Evolutionary conservation across 1,284 basidiomycete genomes (phyloP).

Genomic region (Malassezia arunalokei): DNA sequence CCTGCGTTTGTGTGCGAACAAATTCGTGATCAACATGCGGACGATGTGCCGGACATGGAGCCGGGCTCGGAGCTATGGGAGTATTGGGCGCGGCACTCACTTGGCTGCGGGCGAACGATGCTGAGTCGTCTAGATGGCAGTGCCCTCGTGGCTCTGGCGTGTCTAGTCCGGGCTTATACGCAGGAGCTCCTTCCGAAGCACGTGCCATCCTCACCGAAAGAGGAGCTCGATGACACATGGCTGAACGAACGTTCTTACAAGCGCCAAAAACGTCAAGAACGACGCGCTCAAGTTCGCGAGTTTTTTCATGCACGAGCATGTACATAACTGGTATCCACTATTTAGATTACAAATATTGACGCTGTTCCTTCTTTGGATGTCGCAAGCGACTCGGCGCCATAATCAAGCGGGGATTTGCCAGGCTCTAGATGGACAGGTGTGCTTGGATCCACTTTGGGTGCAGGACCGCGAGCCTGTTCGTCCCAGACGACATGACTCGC

Average conservation of each 20-base stretch:
- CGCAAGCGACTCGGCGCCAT: conserved; percentile 3
- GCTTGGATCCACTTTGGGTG: neutral
- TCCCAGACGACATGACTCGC: neutral
- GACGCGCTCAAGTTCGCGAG: no score
- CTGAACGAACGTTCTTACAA: no score
- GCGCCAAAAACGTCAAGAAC: no score
- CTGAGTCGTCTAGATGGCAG: neutral
- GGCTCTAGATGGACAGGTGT: conserved; percentile 1
- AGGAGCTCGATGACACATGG: no score
- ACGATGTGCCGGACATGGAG: conserved; percentile 2
- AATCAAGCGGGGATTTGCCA: conserved; percentile 2
- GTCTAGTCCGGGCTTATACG: neutral
- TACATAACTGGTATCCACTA: no score
- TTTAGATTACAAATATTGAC: neutral
- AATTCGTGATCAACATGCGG: neutral
- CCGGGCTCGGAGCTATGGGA: conserved; percentile 1
- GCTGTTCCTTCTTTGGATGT: neutral
- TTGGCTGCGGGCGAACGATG: conserved; percentile 7
- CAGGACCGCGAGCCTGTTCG: conserved; percentile 1
- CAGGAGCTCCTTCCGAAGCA: neutral
- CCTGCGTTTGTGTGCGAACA: neutral
- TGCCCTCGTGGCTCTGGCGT: conserved; percentile 10
- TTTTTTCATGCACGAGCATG: no score
- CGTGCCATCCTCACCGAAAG: neutral
- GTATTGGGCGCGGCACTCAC: conserved; percentile 8